phyloP scores from a whole-genome alignment of 1,284 basidiomycete species.

The Cutaneotrichosporon cutaneum region DNA sequence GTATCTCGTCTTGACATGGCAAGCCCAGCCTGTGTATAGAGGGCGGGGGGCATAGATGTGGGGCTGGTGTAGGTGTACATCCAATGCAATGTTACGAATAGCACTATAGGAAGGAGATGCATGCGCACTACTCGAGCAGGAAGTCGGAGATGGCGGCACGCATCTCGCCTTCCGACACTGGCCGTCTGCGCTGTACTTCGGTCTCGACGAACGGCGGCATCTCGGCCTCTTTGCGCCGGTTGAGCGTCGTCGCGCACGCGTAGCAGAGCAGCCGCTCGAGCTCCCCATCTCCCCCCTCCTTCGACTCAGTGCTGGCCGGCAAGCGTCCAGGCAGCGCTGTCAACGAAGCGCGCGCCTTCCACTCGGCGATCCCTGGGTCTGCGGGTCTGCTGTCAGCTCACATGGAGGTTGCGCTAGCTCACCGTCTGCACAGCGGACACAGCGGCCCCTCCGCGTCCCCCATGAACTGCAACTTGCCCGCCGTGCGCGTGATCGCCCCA shows the following conservation, averaged over 20 bases:
- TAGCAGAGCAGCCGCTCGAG: slow-evolving; percentile 66
- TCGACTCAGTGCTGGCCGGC: slow-evolving; percentile 1
- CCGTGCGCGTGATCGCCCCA: slow-evolving; percentile 79
- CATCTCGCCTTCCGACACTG: slow-evolving; percentile 38
- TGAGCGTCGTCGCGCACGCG: slow-evolving; percentile 66
- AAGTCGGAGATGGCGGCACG: slow-evolving; percentile 37
- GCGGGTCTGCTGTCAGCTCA: slow-evolving; percentile 58
- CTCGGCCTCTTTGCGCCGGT: slow-evolving; percentile 1
- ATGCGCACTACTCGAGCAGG: slow-evolving; percentile 19
- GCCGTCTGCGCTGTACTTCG: background rate
- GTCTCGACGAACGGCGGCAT: background rate
- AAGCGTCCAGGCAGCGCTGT: slow-evolving; percentile 56
- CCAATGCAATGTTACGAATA: slow-evolving; percentile 3
- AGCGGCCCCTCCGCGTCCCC: slow-evolving; percentile 50
- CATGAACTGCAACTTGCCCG: slow-evolving; percentile 74
- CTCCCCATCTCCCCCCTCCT: background rate
- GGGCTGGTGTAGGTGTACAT: background rate
- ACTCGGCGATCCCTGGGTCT: slow-evolving; percentile 65
- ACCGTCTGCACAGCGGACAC: slow-evolving; percentile 75
- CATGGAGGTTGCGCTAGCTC: background rate
- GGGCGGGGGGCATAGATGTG: background rate
- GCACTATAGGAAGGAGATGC: too few species aligned
- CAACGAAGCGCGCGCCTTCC: slow-evolving; percentile 72
- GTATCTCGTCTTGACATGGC: background rate
- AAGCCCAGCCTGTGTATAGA: slow-evolving; percentile 5